Base-by-base conservation (phyloP, 106 monocot species). In the Allium cepa region DNA sequence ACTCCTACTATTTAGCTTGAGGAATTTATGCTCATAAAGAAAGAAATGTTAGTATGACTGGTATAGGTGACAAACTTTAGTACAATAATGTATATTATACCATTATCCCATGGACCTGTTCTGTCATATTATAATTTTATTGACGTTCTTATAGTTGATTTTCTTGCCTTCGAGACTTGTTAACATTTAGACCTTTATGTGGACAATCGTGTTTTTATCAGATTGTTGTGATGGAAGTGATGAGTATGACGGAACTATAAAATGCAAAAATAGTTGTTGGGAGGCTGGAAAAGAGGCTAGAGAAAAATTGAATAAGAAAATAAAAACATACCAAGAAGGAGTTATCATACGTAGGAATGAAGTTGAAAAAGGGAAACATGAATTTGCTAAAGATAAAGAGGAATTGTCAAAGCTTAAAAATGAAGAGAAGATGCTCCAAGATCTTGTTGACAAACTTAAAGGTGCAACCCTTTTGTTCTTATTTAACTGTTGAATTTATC, bases 171-270 rank as follows among this genome's bases (percentile, higher is more conserved):
- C 36, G 36, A 36, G 36, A 36, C 36, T 36, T 36, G 36, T 36
- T 36, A 4, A 36, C 36, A 36, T 36, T 36, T 5, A 36, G 36
- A 36, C 36, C 1, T 36, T 36, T 36, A 36, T 36, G 36, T 0
- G 36, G 36, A 36, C 5, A 36, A 36, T 36, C 22, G 36, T 36
- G 36, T 36, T 36, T 36, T 46, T 57, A 70, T 9, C 77, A 99
- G 99, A 99, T 85, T 99, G 99, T 59, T 99, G 99, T 51, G 99
- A 99, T 77, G 99, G 99, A 47, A 99, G 87, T 75, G 99, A 99
- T 69, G 99, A 99, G 66, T 99, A 99, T 79, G 64, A 85, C 66
- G 68, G 56, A 69, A 79, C 70, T 26, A 61, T 72, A 11, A 85
- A 83, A 46, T 99, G 99, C 60, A 48, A 73, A 47, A 90, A 99